These are phyloP conservation scores for Colletotrichum tamarilloi DNA, from an alignment of 2,329 filamentous ascomycete genomes.

Conservation along the genomic window DNA sequence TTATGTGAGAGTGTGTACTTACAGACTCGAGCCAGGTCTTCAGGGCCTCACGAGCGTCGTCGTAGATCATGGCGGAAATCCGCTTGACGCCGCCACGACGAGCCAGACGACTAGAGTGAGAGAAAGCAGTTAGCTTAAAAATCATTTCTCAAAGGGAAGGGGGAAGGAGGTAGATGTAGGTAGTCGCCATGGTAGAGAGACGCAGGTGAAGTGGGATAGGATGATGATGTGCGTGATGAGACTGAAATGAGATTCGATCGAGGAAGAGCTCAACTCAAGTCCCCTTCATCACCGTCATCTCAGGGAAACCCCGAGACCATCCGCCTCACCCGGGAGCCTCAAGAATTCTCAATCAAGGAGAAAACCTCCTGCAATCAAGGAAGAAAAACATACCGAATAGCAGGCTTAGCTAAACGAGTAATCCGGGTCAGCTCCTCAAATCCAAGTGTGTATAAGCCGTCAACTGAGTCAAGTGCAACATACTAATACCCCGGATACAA, in stretches of 20 bases:
- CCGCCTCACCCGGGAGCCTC: conserved; percentile 1
- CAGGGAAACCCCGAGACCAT: not conserved
- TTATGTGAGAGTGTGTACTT: conserved; percentile 35
- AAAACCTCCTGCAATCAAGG: conserved; percentile 7
- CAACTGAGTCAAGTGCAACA: not conserved
- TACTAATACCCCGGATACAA: conserved; percentile 62
- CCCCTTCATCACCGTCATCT: not conserved
- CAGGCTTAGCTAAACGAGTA: conserved; percentile 58
- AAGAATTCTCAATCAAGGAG: not conserved
- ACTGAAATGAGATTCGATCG: not conserved
- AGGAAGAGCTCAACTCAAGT: not conserved
- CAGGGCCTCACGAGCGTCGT: conserved; percentile 66
- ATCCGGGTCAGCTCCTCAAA: conserved; percentile 14
- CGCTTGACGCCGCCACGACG: conserved; percentile 82
- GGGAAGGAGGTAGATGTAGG: not conserved
- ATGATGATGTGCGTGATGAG: not conserved
- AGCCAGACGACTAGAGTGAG: conserved; percentile 69
- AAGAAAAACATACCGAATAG: conserved; percentile 57
- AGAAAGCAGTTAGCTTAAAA: not conserved
- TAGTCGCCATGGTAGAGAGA: not conserved
- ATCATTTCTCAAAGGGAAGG: not conserved
- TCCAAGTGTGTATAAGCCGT: conserved; percentile 36
- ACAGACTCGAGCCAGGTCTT: conserved; percentile 61
- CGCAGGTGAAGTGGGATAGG: not conserved
- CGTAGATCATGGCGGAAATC: conserved; percentile 74